Evolutionary conservation across 176 grass and related monocot species (phyloP), one percentile per base, ranked within the genome.

Genomic region (Carex pumila): DNA sequence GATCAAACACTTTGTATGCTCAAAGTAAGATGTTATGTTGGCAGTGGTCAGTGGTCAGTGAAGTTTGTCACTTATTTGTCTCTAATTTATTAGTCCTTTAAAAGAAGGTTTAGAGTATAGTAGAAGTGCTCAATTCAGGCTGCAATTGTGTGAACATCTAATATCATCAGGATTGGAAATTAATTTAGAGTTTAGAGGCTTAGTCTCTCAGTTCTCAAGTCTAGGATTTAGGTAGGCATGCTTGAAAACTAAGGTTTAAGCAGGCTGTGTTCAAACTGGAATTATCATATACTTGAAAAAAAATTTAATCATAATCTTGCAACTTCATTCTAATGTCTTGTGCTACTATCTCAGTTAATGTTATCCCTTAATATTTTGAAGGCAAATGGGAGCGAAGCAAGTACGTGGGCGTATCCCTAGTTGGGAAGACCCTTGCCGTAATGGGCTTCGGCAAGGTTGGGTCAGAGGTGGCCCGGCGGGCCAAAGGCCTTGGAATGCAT

Each of bases 371-470:
- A 34, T 34, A 57, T 56, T 34, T 37, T 41, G 37, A 72, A 98
- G 96, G 96, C 3, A 99, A 95, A 91, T 99, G 96, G 96, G 86
- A 89, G 76, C 87, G 93, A 34, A 89, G 34, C 85, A 99, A 95
- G 71, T 99, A 90, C 3, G 96, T 99, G 1, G 96, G 96, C 4
- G 96, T 99, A 61, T 99, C 96, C 13, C 81, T 99, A 49, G 96
- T 99, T 6, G 93, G 89, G 29, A 99, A 99, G 73, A 95, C 93
- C 17, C 93, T 99, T 55, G 91, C 93, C 3, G 71, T 99, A 13
- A 92, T 99, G 89, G 97, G 97, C 15, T 99, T 99, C 36, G 97
- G 97, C 9, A 99, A 99, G 88, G 97, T 99, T 79, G 97, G 97
- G 12, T 94, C 93, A 9, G 97, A 99, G 83, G 91, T 99, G 13